Conservation (phyloP, 768 basidiomycete species). For the Crepidotus variabilis region DNA sequence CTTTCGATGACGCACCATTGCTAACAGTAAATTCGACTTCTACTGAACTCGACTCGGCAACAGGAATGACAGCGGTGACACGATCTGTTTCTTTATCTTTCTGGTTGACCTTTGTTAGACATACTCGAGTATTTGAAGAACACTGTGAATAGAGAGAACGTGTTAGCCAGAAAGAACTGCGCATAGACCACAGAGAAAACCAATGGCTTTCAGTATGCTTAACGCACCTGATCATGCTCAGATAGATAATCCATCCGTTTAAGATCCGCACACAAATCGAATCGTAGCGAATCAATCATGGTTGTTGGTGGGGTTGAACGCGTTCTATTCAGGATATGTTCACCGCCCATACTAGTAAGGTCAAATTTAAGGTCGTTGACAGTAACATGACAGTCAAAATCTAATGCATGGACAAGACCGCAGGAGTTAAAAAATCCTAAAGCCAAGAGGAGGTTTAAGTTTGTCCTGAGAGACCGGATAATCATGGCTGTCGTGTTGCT, state of each 20-base stretch:
- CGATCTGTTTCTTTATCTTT: slow-evolving; percentile 55
- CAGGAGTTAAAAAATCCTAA: neutral
- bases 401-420: slow-evolving; percentile 11
- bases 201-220: neutral
- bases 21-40: slow-evolving; percentile 25
- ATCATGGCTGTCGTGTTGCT: neutral
- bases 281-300: slow-evolving; percentile 54
- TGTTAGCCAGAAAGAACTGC: slow-evolving; percentile 1
- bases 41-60: slow-evolving; percentile 44
- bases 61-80: slow-evolving; percentile 70
- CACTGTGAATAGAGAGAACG: slow-evolving; percentile 44
- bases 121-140: slow-evolving; percentile 63
- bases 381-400: slow-evolving; percentile 53
- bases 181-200: neutral
- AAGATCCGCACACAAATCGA: slow-evolving; percentile 68
- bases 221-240: slow-evolving; percentile 65
- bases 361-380: slow-evolving; percentile 51
- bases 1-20: slow-evolving; percentile 32
- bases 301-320: slow-evolving; percentile 62
- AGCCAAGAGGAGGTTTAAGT: neutral
- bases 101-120: slow-evolving; percentile 64
- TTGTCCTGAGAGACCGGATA: neutral
- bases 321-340: slow-evolving; percentile 45
- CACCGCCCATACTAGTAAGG: slow-evolving; percentile 50
- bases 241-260: slow-evolving; percentile 38